Evolutionary conservation across 495 filamentous ascomycete species (phyloP), one percentile per base, ranked within the genome.

Genomic region (Aspergillus baeticus): DNA sequence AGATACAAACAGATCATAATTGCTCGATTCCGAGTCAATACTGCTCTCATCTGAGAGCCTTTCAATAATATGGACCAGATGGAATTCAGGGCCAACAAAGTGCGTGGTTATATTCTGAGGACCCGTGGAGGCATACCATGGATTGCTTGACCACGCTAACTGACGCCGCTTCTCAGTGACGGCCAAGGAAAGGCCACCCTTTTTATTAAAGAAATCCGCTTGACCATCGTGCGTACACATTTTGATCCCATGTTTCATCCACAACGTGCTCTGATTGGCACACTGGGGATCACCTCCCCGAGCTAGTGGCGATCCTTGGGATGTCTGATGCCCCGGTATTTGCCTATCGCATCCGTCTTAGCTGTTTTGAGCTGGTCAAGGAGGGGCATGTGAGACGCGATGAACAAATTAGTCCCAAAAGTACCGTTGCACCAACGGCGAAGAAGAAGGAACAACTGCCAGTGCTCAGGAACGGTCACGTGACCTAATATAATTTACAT

Each of bases 281-380:
- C 34, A 13, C 35, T 56, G 57, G 54, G 60, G 68, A 73, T 73
- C 64, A 60, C 37, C 66, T 56, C 55, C 50, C 44, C 44, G 43
- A 42, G 55, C 60, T 64, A 65, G 58, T 58, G 68, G 50, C 63
- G 69, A 72, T 72, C 67, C 50, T 54, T 55, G 51, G 51, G 33
- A 43, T 34, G 15, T 53, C 50, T 53, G 37, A 42, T 58, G 45
- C 54, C 44, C 41, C 52, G 53, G 31, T 52, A 22, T 29, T 50
- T 57, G 41, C 54, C 54, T 61, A 61, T 61, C 59, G 57, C 58
- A 61, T 3, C 53, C 26, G 6, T 47, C 21, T 47, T 35, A 13
- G 4, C 43, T 46, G 21, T 33, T 53, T 42, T 10, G 37, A 53
- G 38, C 31, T 31, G 13, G 21, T 42, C 23, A 34, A 29, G 38